These are phyloP conservation scores for Dendrobium chrysotoxum DNA, from an alignment of 106 monocot species.

Conservation along the genomic window DNA sequence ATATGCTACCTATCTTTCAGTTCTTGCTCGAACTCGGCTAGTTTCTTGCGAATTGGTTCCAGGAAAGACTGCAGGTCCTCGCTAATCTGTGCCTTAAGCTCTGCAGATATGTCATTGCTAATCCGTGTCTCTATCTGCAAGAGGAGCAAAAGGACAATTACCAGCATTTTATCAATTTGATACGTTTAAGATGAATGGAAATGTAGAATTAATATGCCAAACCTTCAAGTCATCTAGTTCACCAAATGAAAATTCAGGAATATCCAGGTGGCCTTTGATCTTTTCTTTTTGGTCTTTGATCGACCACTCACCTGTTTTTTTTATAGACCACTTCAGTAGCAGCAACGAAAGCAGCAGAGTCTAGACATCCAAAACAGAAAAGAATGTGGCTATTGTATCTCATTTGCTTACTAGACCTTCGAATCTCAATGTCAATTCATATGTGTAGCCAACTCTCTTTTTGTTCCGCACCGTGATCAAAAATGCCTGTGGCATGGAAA, in stretches of 20 bases:
- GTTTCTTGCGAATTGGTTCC: slow-evolving; percentile 50
- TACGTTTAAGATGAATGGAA: not conserved
- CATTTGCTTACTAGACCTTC: slow-evolving; percentile 34
- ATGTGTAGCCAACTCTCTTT: slow-evolving; percentile 86
- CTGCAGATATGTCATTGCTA: slow-evolving; percentile 39
- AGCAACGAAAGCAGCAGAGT: not conserved
- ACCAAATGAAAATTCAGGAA: slow-evolving; percentile 89
- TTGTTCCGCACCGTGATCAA: slow-evolving; percentile 82
- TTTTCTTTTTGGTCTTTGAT: slow-evolving; percentile 55
- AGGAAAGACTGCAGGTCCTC: slow-evolving; percentile 62
- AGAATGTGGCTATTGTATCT: not conserved
- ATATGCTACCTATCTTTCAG: slow-evolving; percentile 58
- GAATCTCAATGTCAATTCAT: slow-evolving; percentile 69
- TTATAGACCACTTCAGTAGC: not conserved
- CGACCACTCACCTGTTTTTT: slow-evolving; percentile 70
- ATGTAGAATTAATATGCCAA: not conserved
- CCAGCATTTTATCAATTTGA: not conserved
- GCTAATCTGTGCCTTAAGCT: slow-evolving; percentile 43
- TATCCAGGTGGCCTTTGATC: slow-evolving; percentile 74
- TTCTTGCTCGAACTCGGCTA: slow-evolving; percentile 68
- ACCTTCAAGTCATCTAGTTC: slow-evolving; percentile 93
- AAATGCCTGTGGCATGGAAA: slow-evolving; percentile 46
- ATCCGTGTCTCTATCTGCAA: slow-evolving; percentile 58
- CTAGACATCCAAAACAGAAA: not conserved
- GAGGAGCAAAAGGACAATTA: not conserved